Evolutionary conservation across 129 eudicot species (phyloP), one percentile per base, ranked within the genome.

Genomic region (Dittrichia graveolens): DNA sequence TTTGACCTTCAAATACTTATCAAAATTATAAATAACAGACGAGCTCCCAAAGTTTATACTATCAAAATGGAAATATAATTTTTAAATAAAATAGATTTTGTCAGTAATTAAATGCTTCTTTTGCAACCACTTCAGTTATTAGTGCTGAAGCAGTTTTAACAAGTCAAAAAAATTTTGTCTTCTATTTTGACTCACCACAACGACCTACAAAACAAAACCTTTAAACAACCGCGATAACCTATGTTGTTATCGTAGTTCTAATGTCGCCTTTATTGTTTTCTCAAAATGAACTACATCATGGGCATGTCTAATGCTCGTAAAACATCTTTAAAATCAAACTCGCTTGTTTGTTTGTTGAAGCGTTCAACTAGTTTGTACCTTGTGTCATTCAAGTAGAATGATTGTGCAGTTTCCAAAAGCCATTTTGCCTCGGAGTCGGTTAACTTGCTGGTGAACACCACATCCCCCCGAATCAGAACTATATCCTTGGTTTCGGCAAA

Each of bases 301-400:
- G 99, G 97, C 93, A 90, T 90, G 61, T 88, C 91, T 49, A 90
- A 50, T 3, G 93, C 91, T 58, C 84, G 83, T 63, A 94, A 78
- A 48, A 90, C 96, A 68, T 90, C 97, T 64, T 88, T 90, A 82
- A 94, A 94, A 75, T 94, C 93, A 43, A 94, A 94, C 14, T 90
- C 99, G 0, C 79, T 85, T 19, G 96, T 83, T 69, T 88, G 72
- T 78, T 85, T 86, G 94, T 94, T 94, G 82, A 94, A 94, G 12
- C 87, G 85, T 78, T 88, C 97, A 3, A 94, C 89, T 56, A 86
- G 76, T 73, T 90, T 93, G 87, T 78, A 93, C 87, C 92, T 80
- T 44, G 56, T 78, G 75, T 93, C 95, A n/a, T 93, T 90, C 76
- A 93, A 78, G 83, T 89, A 90, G 77, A 93, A 93, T 4, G 98